phyloP scores from a whole-genome alignment of 2,329 filamentous ascomycete species.

The Drechslerella dactyloides region DNA sequence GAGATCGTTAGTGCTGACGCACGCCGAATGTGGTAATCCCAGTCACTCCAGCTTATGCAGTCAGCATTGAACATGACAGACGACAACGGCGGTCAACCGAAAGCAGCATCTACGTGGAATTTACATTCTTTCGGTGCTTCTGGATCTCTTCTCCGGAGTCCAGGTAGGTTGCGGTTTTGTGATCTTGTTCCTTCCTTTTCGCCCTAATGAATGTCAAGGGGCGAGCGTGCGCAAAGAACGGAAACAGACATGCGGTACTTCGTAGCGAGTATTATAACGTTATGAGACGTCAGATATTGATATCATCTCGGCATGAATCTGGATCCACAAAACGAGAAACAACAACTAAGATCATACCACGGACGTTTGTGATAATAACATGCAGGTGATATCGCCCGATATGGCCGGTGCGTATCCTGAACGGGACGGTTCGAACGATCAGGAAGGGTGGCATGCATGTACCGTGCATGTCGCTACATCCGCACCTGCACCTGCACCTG shows the following conservation, averaged over 20 bases:
- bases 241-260: too few relatives aligned
- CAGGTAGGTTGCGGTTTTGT: not conserved
- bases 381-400: conserved; percentile 49
- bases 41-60: conserved; percentile 49
- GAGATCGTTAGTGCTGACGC: conserved; percentile 49
- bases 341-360: conserved; percentile 17
- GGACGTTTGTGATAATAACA: conserved; percentile 23
- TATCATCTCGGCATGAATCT: not conserved
- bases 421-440: conserved; percentile 31
- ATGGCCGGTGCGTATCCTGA: conserved; percentile 43
- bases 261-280: too few relatives aligned
- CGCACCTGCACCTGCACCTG: conserved; percentile 45
- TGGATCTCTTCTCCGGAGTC: not conserved
- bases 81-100: conserved; percentile 19
- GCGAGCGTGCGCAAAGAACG: too few relatives aligned
- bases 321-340: not conserved
- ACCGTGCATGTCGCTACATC: conserved; percentile 14
- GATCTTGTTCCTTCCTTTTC: not conserved
- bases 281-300: not conserved
- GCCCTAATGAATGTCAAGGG: not conserved
- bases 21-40: conserved; percentile 50
- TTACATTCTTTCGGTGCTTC: conserved; percentile 11
- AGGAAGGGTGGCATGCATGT: conserved; percentile 10
- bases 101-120: conserved; percentile 28
- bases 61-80: conserved; percentile 49